Evolutionary conservation across 805 yeast species (phyloP), one percentile per base, ranked within the genome.

Genomic region (Lachancea quebecensis): DNA sequence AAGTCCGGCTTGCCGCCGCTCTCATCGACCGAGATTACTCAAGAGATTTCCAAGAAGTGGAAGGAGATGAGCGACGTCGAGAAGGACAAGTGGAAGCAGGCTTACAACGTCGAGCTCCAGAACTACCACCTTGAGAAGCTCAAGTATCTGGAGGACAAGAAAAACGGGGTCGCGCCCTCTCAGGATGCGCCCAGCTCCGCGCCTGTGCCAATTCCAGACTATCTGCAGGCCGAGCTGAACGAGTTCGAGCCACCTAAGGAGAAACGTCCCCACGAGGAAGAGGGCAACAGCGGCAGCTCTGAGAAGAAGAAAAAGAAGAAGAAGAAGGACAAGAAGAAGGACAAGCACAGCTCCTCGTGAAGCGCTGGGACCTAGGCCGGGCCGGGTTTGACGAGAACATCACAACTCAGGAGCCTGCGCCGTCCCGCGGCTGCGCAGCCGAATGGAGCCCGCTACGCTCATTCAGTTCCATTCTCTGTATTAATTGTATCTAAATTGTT

Each of bases 21-120:
- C 52, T 73, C 82, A 10, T 85, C 88, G 35, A 77, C 81, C 16
- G 96, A 87, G 57, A 75, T 89, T 65, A 85, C 93, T 34, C 82
- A 78, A 57, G 81, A 81, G 56, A 82, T 89, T 53, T 80, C 93
- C 39, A 79, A 77, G 57, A 76, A 80, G 57, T 91, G 97, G 97
- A 78, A 79, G 54, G 76, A 71, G 33, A 68, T 90, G 60, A 62
- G 81, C 41, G 84, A 78, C n/a, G 74, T 68, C 15, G 91, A 82
- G 59, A 85, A 84, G 64, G 77, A 72, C 40, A 74, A 75, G 55
- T 85, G 93, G 82, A 82, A 84, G 62, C 77, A 75, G 50, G 67
- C 73, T 47, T 74, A 75, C 59, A 60, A 61, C 42, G 66, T 66
- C 41, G 74, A 75, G 48, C 57, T 74, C 46, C 69, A 60, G 39